A percentile compares a stretch with the other conserved stretches of the same genome.
phyloP scores from a whole-genome alignment of 1,139 yeast species.

The Debaryomyces subglobosus region DNA sequence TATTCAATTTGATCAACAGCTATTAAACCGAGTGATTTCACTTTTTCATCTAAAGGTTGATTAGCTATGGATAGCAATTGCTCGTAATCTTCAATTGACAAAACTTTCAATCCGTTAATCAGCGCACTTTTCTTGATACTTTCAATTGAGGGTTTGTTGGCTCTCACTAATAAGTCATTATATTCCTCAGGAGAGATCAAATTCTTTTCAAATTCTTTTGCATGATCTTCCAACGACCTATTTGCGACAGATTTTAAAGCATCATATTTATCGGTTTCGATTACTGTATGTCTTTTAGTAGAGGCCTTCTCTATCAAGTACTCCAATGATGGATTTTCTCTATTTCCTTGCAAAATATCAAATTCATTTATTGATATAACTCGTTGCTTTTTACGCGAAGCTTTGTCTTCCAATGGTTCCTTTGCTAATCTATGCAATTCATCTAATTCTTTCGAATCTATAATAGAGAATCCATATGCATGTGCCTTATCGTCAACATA shows the following conservation, averaged over 20 bases:
- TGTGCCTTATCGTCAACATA: slow-evolving; percentile 26
- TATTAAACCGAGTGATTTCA: slow-evolving; percentile 14
- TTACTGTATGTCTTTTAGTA: slow-evolving; percentile 11
- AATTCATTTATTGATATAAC: slow-evolving; percentile 17
- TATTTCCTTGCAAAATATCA: slow-evolving; percentile 14
- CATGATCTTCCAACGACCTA: slow-evolving; percentile 20
- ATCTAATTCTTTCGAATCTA: slow-evolving; percentile 18
- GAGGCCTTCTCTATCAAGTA: slow-evolving; percentile 22
- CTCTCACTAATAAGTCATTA: slow-evolving; percentile 35
- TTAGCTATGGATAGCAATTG: slow-evolving; percentile 21
- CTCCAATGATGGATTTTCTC: slow-evolving; percentile 30
- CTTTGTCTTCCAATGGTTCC: slow-evolving; percentile 19
- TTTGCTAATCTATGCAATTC: slow-evolving; percentile 13
- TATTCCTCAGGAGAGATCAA: slow-evolving; percentile 24
- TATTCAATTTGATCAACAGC: slow-evolving; percentile 16
- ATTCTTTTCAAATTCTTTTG: slow-evolving; percentile 14
- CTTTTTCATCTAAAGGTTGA: slow-evolving; percentile 21
- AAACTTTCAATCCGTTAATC: slow-evolving; percentile 30
- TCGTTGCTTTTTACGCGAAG: slow-evolving; percentile 15
- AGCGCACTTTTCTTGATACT: slow-evolving; percentile 30
- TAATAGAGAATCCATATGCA: slow-evolving; percentile 12
- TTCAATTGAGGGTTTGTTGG: slow-evolving; percentile 43
- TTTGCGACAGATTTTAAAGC: slow-evolving; percentile 15
- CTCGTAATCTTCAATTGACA: slow-evolving; percentile 30
- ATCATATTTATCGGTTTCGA: slow-evolving; percentile 15